Evolutionary conservation across 371 early-diverging fungal species (phyloP).

Genomic region (Apophysomyces ossiformis): DNA sequence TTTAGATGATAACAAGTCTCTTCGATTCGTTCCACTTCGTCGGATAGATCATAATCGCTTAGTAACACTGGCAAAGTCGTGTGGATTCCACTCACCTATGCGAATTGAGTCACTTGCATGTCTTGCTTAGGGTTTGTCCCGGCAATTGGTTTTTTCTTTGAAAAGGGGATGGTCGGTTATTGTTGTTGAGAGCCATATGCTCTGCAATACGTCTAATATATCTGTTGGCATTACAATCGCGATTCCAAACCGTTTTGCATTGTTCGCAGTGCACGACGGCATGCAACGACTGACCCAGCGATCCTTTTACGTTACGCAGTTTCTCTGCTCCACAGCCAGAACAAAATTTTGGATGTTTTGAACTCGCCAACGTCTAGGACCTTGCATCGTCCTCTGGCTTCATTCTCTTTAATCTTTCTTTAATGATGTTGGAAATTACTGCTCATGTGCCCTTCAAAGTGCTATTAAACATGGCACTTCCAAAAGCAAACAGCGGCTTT

Average conservation of each 20-base stretch:
- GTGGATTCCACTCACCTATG: not conserved
- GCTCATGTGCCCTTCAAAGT: not conserved
- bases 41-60: not conserved
- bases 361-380: not conserved
- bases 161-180: not conserved
- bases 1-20: not conserved
- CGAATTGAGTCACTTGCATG: not conserved
- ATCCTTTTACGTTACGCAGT: not conserved
- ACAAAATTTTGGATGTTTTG: too few species aligned
- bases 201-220: not conserved
- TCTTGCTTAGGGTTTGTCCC: not conserved
- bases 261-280: not conserved
- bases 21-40: not conserved
- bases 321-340: not conserved
- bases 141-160: not conserved
- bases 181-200: not conserved
- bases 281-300: not conserved
- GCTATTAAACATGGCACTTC: not conserved
- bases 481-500: not conserved
- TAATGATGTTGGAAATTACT: not conserved
- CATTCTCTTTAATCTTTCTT: not conserved
- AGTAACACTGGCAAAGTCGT: not conserved
- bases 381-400: not conserved
- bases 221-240: slow-evolving; percentile 2
- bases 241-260: not conserved